Percentiles rank a stretch among this genome's conserved stretches.
phyloP scores from a whole-genome alignment of 106 monocot species.

The Dendrobium huoshanense region DNA sequence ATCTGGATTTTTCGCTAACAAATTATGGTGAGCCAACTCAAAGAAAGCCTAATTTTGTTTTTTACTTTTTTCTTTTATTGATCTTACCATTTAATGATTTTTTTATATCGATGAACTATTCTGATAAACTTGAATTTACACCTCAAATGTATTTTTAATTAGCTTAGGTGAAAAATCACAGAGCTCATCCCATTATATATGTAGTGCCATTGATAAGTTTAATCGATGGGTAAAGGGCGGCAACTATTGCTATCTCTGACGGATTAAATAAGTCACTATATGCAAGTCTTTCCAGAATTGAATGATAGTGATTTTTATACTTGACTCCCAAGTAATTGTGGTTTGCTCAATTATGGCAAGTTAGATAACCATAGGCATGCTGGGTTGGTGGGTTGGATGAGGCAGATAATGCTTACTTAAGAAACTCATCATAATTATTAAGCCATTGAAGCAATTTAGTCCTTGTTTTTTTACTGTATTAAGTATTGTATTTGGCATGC shows the following conservation, averaged over 20 bases:
- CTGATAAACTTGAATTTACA: not conserved
- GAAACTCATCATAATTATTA: not conserved
- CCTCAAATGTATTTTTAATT: not conserved
- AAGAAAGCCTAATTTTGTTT: not conserved
- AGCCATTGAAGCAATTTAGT: not conserved
- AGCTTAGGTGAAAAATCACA: not conserved
- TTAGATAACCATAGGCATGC: too few relatives aligned
- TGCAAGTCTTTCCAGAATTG: too few relatives aligned
- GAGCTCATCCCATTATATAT: not conserved
- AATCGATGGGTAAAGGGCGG: too few relatives aligned
- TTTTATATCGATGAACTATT: not conserved
- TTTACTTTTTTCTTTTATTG: not conserved
- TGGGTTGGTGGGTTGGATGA: too few relatives aligned
- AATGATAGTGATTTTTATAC: too few relatives aligned
- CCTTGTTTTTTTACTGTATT: not conserved
- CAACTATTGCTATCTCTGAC: too few relatives aligned
- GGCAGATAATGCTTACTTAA: not conserved
- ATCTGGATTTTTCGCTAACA: too few relatives aligned
- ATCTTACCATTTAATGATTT: not conserved
- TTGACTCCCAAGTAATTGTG: too few relatives aligned
- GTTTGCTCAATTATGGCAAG: too few relatives aligned
- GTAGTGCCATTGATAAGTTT: too few relatives aligned
- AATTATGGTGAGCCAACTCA: slow-evolving; percentile 52
- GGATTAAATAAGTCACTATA: too few relatives aligned
- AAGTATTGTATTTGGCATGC: not conserved